Base-by-base conservation (phyloP, 768 basidiomycete species). In the Hygrophorus russula region DNA sequence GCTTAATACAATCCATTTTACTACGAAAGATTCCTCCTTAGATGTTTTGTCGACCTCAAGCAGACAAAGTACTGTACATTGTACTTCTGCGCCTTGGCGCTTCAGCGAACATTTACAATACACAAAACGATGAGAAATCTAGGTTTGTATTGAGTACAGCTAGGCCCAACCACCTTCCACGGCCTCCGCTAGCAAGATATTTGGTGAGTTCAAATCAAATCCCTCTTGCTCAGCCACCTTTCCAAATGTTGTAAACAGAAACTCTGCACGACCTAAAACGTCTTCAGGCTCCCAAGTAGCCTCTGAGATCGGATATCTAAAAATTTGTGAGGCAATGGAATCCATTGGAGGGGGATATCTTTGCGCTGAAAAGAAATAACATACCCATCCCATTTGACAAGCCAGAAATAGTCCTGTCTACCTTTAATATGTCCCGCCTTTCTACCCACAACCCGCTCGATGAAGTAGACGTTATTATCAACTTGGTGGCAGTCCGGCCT, bases 371-470 rank as follows among this genome's bases (percentile, higher is more conserved):
- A 18, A 28, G 30, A 34, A 12, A 27, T 18, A 4, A 52, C 60
- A 52, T 36, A 67, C 67, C 59, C 61, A 10, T 61, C 59, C 67
- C 67, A 69, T 53, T 63, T 65, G 14, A 69, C 58, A 13, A 69
- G 60, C 56, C 66, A 69, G 2, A 51, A 39, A 9, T 56, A 53
- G 10, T 61, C 57, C 10, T 59, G 49, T 19, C 54, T 15, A 15
- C 13, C 14, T 20, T 33, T 27, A 15, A 33, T n/a, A 53, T 7
- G 7, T 24, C 7, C 24, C 17, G 32, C 55, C 34, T 41, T 45
- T 36, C 61, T 54, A 3, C 67, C 67, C 9, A 67, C 46, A 38
- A 69, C 59, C 0, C 53, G 47, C n/a, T 61, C 57, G 8, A 69
- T 62, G 14, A 61, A 58, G 37, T 31, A 69, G 38, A 54, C 54